phyloP scores from a whole-genome alignment of 495 filamentous ascomycete genomes.

The Neurospora terricola region DNA sequence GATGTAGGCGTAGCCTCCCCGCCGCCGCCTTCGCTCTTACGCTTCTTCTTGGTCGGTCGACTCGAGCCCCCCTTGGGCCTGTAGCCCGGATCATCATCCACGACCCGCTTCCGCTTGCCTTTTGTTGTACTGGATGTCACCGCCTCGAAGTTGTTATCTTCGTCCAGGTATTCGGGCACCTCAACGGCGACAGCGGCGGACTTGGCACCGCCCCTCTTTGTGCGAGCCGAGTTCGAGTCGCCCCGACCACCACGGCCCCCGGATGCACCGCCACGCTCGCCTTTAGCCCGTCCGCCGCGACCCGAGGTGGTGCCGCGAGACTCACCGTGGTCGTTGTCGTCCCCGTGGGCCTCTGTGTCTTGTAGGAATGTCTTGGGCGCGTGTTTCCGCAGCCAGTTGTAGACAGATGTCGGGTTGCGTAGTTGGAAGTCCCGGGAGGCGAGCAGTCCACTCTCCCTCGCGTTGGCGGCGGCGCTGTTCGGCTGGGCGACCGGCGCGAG shows the following conservation, averaged over 20 bases:
- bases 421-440: slow-evolving; percentile 46
- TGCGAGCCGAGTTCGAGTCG: slow-evolving; percentile 6
- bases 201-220: slow-evolving; percentile 17
- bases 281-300: slow-evolving; percentile 9
- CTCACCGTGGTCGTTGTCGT: slow-evolving; percentile 26
- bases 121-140: slow-evolving; percentile 35
- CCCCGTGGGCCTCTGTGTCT: slow-evolving; percentile 55
- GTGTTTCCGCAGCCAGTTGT: slow-evolving; percentile 81
- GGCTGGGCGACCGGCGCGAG: slow-evolving; percentile 30
- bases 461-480: slow-evolving; percentile 19
- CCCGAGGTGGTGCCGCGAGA: slow-evolving; percentile 16
- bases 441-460: not conserved
- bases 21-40: slow-evolving; percentile 34
- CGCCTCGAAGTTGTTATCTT: slow-evolving; percentile 31
- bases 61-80: slow-evolving; percentile 54
- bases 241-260: not conserved
- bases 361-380: slow-evolving; percentile 77
- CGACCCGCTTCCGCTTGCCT: slow-evolving; percentile 42
- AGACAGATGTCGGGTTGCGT: slow-evolving; percentile 74
- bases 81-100: slow-evolving; percentile 60
- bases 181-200: slow-evolving; percentile 17
- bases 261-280: slow-evolving; percentile 9
- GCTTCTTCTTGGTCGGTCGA: slow-evolving; percentile 55
- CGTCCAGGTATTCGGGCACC: slow-evolving; percentile 23
- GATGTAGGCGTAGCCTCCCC: slow-evolving; percentile 15